These are phyloP conservation scores for Craspedostauros australis DNA, from an alignment of 108 stramenopile species.

Conservation along the genomic window DNA sequence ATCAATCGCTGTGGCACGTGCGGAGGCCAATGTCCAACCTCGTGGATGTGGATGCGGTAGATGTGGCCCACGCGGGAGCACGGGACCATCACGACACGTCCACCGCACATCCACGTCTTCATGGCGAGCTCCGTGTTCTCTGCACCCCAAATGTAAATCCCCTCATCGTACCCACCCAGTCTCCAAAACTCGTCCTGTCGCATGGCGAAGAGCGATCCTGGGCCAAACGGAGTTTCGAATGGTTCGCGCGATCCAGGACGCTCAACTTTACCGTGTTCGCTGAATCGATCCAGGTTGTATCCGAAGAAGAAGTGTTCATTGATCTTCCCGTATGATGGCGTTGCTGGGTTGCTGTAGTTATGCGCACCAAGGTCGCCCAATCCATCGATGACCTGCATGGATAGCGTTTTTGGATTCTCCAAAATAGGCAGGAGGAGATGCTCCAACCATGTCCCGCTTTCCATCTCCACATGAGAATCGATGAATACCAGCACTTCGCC, in stretches of 20 bases:
- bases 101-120: constrained; percentile 51
- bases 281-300: constrained; percentile 7
- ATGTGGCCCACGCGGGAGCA: constrained; percentile 42
- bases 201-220: constrained; percentile 46
- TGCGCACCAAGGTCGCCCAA: constrained; percentile 34
- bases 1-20: constrained; percentile 28
- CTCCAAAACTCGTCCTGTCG: constrained; percentile 50
- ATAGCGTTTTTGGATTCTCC: constrained; percentile 41
- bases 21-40: constrained; percentile 35
- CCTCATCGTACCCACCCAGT: constrained; percentile 41
- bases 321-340: constrained; percentile 29
- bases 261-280: constrained; percentile 11
- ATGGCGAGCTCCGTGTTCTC: constrained; percentile 48
- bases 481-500: constrained; percentile 42
- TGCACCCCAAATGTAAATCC: constrained; percentile 46
- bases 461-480: constrained; percentile 45
- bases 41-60: constrained; percentile 20
- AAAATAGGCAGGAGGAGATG: constrained; percentile 35
- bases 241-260: constrained; percentile 18
- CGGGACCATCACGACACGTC: constrained; percentile 47
- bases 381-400: constrained; percentile 44
- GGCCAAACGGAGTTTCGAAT: constrained; percentile 46
- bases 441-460: constrained; percentile 32
- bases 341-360: constrained; percentile 10
- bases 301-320: constrained; percentile 33